Conservation (phyloP, 495 filamentous ascomycete species). For the Aspergillus conjunctus region DNA sequence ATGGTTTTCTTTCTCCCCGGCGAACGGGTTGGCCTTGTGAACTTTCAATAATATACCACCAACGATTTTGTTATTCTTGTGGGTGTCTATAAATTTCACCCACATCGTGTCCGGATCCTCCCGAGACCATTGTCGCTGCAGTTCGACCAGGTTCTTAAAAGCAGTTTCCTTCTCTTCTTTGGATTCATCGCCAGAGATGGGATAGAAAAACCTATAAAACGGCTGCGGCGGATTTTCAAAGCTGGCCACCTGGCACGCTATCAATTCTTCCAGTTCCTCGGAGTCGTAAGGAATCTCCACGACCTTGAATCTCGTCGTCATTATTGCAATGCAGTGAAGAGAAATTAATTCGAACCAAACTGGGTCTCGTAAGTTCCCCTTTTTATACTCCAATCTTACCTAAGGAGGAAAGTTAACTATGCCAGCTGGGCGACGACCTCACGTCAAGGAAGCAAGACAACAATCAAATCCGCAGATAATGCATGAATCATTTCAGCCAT, state of each 20-base stretch:
- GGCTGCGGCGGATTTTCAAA: neutral
- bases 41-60: neutral
- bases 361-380: too few species aligned
- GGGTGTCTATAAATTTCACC: neutral
- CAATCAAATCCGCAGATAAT: too few species aligned
- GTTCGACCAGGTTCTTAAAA: constrained; percentile 1
- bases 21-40: neutral
- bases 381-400: too few species aligned
- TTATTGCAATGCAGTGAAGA: too few species aligned
- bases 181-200: neutral
- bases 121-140: constrained; percentile 1
- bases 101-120: constrained; percentile 1
- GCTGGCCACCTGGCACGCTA: neutral
- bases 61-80: neutral
- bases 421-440: too few species aligned
- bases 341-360: too few species aligned
- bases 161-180: neutral
- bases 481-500: too few species aligned
- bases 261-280: neutral
- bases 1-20: neutral
- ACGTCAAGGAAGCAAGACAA: too few species aligned
- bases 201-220: neutral
- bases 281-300: neutral
- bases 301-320: neutral
- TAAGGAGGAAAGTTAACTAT: too few species aligned